phyloP scores from a whole-genome alignment of 2,329 filamentous ascomycete genomes.

The Venturia aucupariae region DNA sequence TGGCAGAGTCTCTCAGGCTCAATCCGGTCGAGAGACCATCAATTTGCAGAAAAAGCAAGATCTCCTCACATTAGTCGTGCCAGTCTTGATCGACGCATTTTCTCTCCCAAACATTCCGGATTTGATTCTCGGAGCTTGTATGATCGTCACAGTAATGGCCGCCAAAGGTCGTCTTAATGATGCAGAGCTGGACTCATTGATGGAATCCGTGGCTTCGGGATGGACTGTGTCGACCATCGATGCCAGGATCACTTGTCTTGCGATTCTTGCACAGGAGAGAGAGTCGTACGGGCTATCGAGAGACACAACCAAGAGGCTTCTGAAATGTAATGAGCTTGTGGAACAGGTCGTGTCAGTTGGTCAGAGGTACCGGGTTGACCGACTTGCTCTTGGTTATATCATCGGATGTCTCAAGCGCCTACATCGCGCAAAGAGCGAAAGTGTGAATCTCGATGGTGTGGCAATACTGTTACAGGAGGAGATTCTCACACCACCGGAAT shows the following conservation, averaged over 20 bases:
- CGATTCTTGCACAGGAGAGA: slow-evolving; percentile 73
- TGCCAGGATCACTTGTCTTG: slow-evolving; percentile 68
- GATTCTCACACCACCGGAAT: neutral
- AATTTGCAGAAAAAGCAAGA: slow-evolving; percentile 76
- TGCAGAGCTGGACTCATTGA: slow-evolving; percentile 69
- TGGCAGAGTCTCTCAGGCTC: slow-evolving; percentile 67
- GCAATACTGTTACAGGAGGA: neutral
- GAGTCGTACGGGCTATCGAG: slow-evolving; percentile 59
- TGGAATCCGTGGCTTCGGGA: slow-evolving; percentile 72
- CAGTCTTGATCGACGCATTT: slow-evolving; percentile 66
- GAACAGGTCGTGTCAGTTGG: slow-evolving; percentile 52
- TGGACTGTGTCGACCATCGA: slow-evolving; percentile 66
- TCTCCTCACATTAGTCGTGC: slow-evolving; percentile 58
- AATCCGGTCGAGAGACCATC: slow-evolving; percentile 65
- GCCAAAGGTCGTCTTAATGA: slow-evolving; percentile 75
- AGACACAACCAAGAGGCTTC: slow-evolving; percentile 59
- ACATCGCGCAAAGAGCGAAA: neutral
- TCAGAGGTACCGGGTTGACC: slow-evolving; percentile 58
- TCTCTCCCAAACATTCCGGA: slow-evolving; percentile 56
- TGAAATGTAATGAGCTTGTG: slow-evolving; percentile 55
- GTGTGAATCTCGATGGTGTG: neutral
- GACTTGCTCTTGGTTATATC: slow-evolving; percentile 62
- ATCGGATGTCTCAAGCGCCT: slow-evolving; percentile 34
- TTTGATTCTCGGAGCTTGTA: slow-evolving; percentile 79
- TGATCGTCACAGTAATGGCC: slow-evolving; percentile 78